phyloP scores from a whole-genome alignment of 73 alveolate species.

The Tetrahymena malaccensis region DNA sequence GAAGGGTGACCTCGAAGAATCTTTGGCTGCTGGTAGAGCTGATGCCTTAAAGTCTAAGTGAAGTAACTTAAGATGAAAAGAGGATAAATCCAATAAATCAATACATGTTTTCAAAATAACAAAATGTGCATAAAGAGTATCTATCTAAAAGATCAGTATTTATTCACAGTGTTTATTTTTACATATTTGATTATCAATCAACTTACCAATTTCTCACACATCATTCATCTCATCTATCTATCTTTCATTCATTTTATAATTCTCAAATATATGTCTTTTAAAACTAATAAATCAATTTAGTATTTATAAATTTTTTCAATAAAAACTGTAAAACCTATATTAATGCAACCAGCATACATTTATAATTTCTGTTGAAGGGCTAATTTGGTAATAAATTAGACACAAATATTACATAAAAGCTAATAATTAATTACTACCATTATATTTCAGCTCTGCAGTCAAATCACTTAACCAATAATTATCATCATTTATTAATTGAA shows the following conservation, averaged over 20 bases:
- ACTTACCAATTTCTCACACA: background rate
- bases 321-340: too few species aligned
- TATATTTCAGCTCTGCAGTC: too few species aligned
- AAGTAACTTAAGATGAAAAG: background rate
- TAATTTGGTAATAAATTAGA: too few species aligned
- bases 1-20: slow-evolving; percentile 88
- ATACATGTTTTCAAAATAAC: background rate
- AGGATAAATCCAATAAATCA: background rate
- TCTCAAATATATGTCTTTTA: background rate
- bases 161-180: background rate
- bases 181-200: background rate
- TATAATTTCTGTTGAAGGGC: too few species aligned
- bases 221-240: background rate
- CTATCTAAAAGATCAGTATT: background rate
- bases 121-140: background rate
- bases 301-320: too few species aligned
- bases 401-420: too few species aligned
- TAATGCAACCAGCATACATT: too few species aligned
- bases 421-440: too few species aligned
- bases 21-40: slow-evolving; percentile 62
- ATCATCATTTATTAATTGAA: too few species aligned
- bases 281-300: background rate
- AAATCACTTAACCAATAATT: too few species aligned
- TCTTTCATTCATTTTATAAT: background rate
- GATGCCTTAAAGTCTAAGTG: slow-evolving; percentile 59